Conservation (phyloP, 2,329 filamentous ascomycete genomes). For the Fusarium sp. region DNA sequence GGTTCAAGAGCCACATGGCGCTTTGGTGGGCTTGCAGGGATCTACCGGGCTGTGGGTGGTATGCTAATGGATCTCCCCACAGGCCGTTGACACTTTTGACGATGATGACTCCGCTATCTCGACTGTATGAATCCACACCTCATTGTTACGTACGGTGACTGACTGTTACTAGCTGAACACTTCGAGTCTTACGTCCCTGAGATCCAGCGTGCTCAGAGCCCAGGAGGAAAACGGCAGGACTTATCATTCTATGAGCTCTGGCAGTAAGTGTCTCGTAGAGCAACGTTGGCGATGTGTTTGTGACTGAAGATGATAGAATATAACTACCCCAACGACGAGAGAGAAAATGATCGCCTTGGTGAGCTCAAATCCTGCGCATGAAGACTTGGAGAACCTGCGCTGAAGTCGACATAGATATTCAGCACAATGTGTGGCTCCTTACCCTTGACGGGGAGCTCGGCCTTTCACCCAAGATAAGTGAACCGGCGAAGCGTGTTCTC, state of each 20-base stretch:
- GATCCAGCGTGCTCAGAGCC: background rate
- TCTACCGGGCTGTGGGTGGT: background rate
- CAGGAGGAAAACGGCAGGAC: background rate
- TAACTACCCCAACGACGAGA: background rate
- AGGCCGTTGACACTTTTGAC: background rate
- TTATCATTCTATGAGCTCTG: background rate
- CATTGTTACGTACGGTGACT: fast-evolving
- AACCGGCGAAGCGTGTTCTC: background rate
- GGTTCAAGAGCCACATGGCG: background rate
- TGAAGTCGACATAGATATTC: background rate
- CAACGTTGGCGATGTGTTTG: too few species aligned
- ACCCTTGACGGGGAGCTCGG: background rate
- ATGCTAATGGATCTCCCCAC: background rate
- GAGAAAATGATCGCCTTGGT: background rate
- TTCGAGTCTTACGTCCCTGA: background rate
- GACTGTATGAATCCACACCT: background rate
- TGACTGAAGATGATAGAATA: background rate
- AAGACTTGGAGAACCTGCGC: too few species aligned
- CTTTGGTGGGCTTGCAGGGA: background rate
- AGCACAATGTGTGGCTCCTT: background rate
- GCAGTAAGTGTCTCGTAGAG: background rate
- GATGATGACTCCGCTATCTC: background rate
- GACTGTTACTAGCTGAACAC: background rate
- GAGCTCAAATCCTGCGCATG: background rate
- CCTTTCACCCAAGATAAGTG: background rate